Evolutionary conservation across 1,139 yeast species (phyloP).

Genomic region (Candida buenavistaensis): DNA sequence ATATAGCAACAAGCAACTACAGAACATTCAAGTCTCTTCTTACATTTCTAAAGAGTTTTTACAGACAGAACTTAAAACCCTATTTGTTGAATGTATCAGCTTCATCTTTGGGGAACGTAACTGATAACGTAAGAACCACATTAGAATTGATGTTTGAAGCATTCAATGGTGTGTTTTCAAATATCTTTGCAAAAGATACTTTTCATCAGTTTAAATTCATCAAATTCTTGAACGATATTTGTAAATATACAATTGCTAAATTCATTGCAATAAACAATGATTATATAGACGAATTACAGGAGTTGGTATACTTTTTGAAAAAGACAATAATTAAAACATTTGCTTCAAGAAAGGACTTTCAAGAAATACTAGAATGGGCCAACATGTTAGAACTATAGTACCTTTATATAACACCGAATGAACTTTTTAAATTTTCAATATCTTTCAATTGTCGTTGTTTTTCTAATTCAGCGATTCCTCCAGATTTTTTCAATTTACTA

Average conservation of each 20-base stretch:
- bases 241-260: conserved; percentile 6
- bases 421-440: conserved; percentile 58
- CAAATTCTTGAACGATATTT: conserved; percentile 8
- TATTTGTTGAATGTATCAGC: conserved; percentile 11
- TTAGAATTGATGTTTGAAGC: conserved; percentile 11
- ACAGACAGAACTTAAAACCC: conserved; percentile 12
- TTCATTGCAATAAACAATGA: conserved; percentile 10
- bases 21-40: conserved; percentile 15
- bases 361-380: conserved; percentile 3
- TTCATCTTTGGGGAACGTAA: conserved; percentile 7
- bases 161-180: conserved; percentile 8
- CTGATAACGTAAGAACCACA: conserved; percentile 10
- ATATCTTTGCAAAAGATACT: conserved; percentile 8
- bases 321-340: not conserved
- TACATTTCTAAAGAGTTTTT: conserved; percentile 17
- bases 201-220: conserved; percentile 9
- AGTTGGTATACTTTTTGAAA: conserved; percentile 1
- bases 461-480: conserved; percentile 88
- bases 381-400: not conserved
- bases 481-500: conserved; percentile 71
- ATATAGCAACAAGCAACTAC: conserved; percentile 9
- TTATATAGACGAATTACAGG: conserved; percentile 2
- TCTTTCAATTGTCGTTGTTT: conserved; percentile 67
- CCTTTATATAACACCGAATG: conserved; percentile 31
- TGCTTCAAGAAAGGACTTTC: not conserved